Evolutionary conservation across 306 rosid genomes (phyloP).

Genomic region (Vigna hirtella): DNA sequence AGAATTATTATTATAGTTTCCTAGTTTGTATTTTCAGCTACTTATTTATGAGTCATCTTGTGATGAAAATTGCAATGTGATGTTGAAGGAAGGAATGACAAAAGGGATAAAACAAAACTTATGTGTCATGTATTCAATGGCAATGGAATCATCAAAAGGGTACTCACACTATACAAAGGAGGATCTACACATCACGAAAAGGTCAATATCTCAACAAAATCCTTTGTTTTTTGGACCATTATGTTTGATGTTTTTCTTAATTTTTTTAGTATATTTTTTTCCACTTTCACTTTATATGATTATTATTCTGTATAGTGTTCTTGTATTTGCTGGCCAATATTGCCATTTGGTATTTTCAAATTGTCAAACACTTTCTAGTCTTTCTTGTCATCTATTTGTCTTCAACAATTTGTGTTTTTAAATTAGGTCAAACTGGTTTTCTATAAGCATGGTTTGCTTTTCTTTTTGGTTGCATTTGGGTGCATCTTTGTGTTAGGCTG

Average conservation of each 20-base stretch:
- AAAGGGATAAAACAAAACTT: conserved; percentile 39
- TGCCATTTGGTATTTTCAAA: conserved; percentile 1
- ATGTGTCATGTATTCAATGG: conserved; percentile 29
- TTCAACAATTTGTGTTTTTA: neutral
- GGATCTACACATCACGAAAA: conserved; percentile 42
- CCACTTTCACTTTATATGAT: neutral
- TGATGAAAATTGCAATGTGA: conserved; percentile 39
- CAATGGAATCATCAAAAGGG: conserved; percentile 34
- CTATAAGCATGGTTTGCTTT: neutral
- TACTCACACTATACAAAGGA: conserved; percentile 8
- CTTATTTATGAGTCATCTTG: conserved; percentile 3
- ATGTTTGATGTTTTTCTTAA: conserved; percentile 40
- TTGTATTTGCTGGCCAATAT: conserved; percentile 42
- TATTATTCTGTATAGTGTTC: conserved; percentile 7
- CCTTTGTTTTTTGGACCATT: conserved; percentile 38
- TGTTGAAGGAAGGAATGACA: conserved; percentile 42
- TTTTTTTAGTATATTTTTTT: neutral
- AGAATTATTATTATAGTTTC: conserved; percentile 32
- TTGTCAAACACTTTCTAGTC: neutral
- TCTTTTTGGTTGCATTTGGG: conserved; percentile 13
- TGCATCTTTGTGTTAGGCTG: conserved; percentile 23
- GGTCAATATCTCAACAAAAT: conserved; percentile 39
- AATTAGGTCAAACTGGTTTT: conserved; percentile 23
- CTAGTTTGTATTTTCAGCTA: conserved; percentile 24
- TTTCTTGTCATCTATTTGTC: conserved; percentile 30